These are phyloP conservation scores for Syzygium aromaticum DNA, from an alignment of 345 rosid genomes.

Conservation along the genomic window DNA sequence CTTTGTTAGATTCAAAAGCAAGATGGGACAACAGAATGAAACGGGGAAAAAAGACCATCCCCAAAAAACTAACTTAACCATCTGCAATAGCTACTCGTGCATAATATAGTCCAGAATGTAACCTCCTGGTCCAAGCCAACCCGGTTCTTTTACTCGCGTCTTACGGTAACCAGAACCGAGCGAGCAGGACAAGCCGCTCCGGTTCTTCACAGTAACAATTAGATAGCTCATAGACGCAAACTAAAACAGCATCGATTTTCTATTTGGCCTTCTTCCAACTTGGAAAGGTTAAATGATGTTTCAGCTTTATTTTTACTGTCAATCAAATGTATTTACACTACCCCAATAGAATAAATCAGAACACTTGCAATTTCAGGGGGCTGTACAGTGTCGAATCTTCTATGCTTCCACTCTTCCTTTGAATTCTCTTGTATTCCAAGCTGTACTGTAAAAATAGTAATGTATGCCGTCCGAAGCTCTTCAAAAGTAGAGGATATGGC, in stretches of 20 bases:
- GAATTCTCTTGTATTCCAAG: background rate
- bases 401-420: background rate
- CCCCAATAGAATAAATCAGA: background rate
- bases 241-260: background rate
- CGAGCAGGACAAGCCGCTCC: background rate
- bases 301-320: background rate
- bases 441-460: background rate
- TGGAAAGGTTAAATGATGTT: background rate
- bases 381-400: conserved; percentile 6
- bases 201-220: background rate
- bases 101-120: background rate
- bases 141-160: background rate
- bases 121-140: background rate
- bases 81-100: background rate
- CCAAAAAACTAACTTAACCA: background rate
- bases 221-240: background rate
- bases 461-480: background rate
- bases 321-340: background rate
- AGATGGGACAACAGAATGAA: background rate
- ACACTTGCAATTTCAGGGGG: background rate
- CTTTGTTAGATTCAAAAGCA: background rate
- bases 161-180: background rate
- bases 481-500: background rate
- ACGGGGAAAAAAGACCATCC: background rate
- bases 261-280: background rate